phyloP scores from a whole-genome alignment of 176 grass and related monocot species.

The Bromus sterilis region DNA sequence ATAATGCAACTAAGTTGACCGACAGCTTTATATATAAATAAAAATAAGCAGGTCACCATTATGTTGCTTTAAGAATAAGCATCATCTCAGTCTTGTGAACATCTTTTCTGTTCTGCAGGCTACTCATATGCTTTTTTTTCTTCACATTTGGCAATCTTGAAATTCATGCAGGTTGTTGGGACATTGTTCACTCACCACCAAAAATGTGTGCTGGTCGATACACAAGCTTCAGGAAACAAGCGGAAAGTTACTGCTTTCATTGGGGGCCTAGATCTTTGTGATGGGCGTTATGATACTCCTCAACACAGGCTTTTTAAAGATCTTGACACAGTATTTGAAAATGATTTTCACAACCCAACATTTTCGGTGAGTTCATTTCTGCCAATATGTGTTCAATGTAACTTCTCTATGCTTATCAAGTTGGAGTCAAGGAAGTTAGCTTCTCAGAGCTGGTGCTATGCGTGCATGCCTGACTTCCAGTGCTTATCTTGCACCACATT shows the following conservation, averaged over 20 bases:
- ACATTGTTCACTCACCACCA: constrained; percentile 95
- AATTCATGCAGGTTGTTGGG: constrained; percentile 72
- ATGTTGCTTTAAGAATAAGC: not conserved
- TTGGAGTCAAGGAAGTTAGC: not conserved
- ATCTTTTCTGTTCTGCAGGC: not conserved
- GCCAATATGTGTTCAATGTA: not conserved
- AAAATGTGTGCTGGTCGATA: constrained; percentile 92
- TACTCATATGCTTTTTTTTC: not conserved
- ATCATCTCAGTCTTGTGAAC: constrained; percentile 12
- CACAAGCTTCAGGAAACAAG: constrained; percentile 75
- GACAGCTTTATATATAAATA: not conserved
- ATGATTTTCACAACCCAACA: constrained; percentile 87
- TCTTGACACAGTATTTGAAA: constrained; percentile 72
- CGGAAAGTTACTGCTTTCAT: constrained; percentile 90
- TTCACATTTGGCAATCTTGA: constrained; percentile 5
- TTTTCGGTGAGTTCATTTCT: constrained; percentile 66
- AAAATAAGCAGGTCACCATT: not conserved
- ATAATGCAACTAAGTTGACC: not conserved
- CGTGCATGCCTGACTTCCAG: not conserved
- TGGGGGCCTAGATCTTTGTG: constrained; percentile 94
- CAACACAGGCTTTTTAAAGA: constrained; percentile 78
- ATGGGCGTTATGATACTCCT: constrained; percentile 97
- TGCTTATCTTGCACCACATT: not conserved
- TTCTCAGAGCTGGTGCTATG: not conserved
- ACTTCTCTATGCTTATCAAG: constrained; percentile 7